Conservation (phyloP, 2,329 filamentous ascomycete species). For the Epichloe bromicola region DNA sequence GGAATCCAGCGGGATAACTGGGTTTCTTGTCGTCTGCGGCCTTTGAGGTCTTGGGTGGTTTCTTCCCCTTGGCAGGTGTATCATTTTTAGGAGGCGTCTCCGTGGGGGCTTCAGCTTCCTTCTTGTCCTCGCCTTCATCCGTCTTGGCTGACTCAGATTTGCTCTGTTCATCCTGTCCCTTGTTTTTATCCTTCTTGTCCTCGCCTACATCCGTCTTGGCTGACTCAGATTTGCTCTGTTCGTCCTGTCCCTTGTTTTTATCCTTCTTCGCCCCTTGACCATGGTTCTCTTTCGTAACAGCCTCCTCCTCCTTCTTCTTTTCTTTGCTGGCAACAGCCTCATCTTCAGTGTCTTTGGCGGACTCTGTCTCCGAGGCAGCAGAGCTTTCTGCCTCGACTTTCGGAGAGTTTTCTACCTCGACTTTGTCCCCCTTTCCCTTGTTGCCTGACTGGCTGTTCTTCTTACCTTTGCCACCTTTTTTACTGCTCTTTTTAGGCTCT, state of each 20-base stretch:
- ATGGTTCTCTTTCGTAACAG: not conserved
- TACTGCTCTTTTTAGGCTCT: conserved; percentile 11
- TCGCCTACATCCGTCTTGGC: conserved; percentile 4
- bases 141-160: conserved; percentile 9
- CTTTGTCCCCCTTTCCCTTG: conserved; percentile 10
- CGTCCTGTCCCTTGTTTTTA: not conserved
- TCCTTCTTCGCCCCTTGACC: conserved; percentile 8
- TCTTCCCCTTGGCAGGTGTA: conserved; percentile 1
- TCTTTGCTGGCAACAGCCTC: conserved; percentile 10
- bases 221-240: conserved; percentile 9
- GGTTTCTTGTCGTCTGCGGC: conserved; percentile 8
- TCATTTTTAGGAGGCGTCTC: not conserved
- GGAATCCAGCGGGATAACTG: conserved; percentile 16
- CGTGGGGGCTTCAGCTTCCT: not conserved
- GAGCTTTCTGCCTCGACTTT: conserved; percentile 6
- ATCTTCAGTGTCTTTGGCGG: conserved; percentile 10
- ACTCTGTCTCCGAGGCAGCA: conserved; percentile 13
- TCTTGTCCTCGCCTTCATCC: conserved; percentile 3
- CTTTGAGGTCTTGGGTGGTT: conserved; percentile 5
- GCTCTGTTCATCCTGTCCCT: conserved; percentile 2
- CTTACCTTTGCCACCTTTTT: conserved; percentile 6
- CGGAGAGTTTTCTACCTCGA: conserved; percentile 4
- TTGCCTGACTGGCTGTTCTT: conserved; percentile 9
- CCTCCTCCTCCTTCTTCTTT: not conserved
- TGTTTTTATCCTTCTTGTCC: conserved; percentile 3